These are phyloP conservation scores for Abrus precatorius DNA, from an alignment of 306 rosid species.

Conservation along the genomic window DNA sequence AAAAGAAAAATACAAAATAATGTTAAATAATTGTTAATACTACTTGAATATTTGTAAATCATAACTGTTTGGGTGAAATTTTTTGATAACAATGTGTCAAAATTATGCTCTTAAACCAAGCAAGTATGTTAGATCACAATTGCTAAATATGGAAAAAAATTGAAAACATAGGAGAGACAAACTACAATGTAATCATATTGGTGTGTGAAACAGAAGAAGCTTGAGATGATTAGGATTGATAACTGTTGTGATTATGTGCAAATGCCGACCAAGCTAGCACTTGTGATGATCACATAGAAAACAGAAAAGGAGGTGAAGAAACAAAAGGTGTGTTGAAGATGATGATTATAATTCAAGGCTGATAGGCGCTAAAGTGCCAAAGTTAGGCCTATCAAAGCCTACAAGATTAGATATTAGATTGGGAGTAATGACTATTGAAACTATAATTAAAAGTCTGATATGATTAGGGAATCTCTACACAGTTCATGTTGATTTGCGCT, in stretches of 20 bases:
- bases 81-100: too few relatives aligned
- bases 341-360: slow-evolving; percentile 44
- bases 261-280: slow-evolving; percentile 44
- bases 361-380: slow-evolving; percentile 45
- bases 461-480: slow-evolving; percentile 59
- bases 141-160: neutral
- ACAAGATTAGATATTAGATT: slow-evolving; percentile 41
- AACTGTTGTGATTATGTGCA: slow-evolving; percentile 35
- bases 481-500: slow-evolving; percentile 27
- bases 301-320: slow-evolving; percentile 16
- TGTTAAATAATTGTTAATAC: too few relatives aligned
- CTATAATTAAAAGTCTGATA: slow-evolving; percentile 51
- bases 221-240: slow-evolving; percentile 1
- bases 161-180: slow-evolving; percentile 3
- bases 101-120: neutral
- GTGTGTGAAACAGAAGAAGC: slow-evolving; percentile 33
- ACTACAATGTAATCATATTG: slow-evolving; percentile 7
- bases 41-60: too few relatives aligned
- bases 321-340: slow-evolving; percentile 27
- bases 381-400: slow-evolving; percentile 46
- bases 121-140: neutral
- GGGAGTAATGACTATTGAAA: slow-evolving; percentile 15
- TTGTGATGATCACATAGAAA: slow-evolving; percentile 34
- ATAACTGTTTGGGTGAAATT: too few relatives aligned
- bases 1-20: too few relatives aligned